Evolutionary conservation across 2,329 filamentous ascomycete genomes (phyloP).

Genomic region (Trichoderma atrobrunneum): DNA sequence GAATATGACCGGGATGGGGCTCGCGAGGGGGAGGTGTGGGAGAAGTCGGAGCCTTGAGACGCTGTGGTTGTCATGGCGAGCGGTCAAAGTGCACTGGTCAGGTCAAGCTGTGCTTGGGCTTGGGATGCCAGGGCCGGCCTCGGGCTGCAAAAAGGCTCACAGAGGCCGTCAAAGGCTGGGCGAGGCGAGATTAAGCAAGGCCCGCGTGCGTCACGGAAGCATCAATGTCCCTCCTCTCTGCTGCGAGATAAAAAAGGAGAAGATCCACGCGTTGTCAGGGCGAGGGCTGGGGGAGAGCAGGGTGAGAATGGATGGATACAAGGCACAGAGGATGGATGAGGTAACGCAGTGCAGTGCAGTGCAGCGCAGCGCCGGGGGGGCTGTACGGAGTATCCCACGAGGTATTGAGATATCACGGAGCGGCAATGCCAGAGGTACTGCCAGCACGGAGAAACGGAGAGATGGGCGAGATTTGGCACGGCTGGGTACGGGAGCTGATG

Average conservation of each 20-base stretch:
- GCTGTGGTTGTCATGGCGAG: slow-evolving; percentile 32
- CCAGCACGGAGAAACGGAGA: neutral
- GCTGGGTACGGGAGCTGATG: neutral
- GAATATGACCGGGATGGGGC: slow-evolving; percentile 37
- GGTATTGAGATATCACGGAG: neutral
- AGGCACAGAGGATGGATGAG: slow-evolving; percentile 5
- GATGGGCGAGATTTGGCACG: neutral
- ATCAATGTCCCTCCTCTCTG: slow-evolving; percentile 16
- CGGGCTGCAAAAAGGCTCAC: slow-evolving; percentile 3
- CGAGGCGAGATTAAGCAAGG: slow-evolving; percentile 16
- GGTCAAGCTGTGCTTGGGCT: neutral
- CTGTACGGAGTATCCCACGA: neutral
- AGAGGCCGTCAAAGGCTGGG: slow-evolving; percentile 9
- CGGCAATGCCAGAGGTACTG: neutral
- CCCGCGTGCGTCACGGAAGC: slow-evolving; percentile 18
- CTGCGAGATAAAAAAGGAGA: slow-evolving; percentile 19
- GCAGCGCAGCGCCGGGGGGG: neutral
- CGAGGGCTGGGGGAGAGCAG: slow-evolving; percentile 5
- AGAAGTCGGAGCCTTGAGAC: slow-evolving; percentile 25
- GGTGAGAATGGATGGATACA: slow-evolving; percentile 5
- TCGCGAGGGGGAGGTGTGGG: slow-evolving; percentile 26
- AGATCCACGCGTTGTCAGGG: slow-evolving; percentile 18
- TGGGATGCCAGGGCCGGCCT: neutral
- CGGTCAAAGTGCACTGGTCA: slow-evolving; percentile 2
- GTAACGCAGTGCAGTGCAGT: slow-evolving; percentile 13